Evolutionary conservation across 805 yeast species (phyloP), one percentile per base, ranked within the genome.

Genomic region (Saccharomycopsis synnaedendra): DNA sequence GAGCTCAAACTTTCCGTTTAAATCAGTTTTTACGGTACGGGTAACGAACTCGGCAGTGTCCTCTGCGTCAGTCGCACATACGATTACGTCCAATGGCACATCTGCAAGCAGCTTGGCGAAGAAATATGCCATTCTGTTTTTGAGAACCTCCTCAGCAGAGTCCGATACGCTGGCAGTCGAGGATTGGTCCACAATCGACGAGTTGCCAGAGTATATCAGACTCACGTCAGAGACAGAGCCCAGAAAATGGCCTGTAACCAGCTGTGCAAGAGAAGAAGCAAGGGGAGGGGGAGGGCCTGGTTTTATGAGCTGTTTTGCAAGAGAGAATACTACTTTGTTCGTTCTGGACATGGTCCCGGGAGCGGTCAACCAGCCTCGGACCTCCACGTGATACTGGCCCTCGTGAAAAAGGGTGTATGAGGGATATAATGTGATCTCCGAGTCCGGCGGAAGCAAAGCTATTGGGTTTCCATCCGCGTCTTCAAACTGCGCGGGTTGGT

Each of bases 281-380:
- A 47, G 45, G 29, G 38, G 27, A 4, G 45, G 44, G 36, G 44
- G 43, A 9, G 46, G 41, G 4, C 62, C 52, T 4, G 66, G 43
- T 44, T 77, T 75, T 0, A 80, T 74, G 44, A 84, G 66, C 60
- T 85, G 87, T 51, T 76, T 76, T 3, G 87, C 85, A 41, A 87
- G 63, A 0, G 87, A 72, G 28, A 83, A 60, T 33, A 89, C 67
- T 41, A 89, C 60, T 49, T 80, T 67, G 61, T 87, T 86, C 57
- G 82, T 86, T 39, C 94, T 68, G 32, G 75, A 73, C 69, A 78
- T 74, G 5, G 73, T 67, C 1, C 94, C 94, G 0, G 88, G 86
- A 39, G 84, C 70, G 7, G 76, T 70, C 31, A 83, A 65, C 74
- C 84, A 76, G 5, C 96, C 96, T 41, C 85, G 71, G 3, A 89